phyloP scores from a whole-genome alignment of 148 eudicot species.

The Euryodendron excelsum region DNA sequence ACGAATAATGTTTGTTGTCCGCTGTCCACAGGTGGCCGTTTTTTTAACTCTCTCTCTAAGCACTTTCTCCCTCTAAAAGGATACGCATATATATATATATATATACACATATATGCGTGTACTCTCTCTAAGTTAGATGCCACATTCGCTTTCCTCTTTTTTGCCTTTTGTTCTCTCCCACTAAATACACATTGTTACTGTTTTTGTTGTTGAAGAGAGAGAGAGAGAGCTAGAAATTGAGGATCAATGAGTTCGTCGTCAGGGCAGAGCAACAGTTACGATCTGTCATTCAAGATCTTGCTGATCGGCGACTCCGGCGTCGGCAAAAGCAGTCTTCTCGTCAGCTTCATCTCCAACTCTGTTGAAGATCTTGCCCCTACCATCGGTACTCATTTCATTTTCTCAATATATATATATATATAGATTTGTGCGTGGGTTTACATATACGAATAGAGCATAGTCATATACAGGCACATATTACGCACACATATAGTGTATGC shows the following conservation, averaged over 20 bases:
- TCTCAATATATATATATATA: background rate
- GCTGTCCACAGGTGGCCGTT: background rate
- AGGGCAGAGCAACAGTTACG: constrained; percentile 45
- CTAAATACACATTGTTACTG: constrained; percentile 4
- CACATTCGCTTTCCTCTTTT: background rate
- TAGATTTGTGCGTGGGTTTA: too few relatives aligned
- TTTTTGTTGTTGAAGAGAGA: background rate
- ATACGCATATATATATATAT: background rate
- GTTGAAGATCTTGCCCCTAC: constrained; percentile 78
- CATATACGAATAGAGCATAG: too few relatives aligned
- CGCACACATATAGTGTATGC: too few relatives aligned
- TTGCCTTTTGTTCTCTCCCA: background rate
- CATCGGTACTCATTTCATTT: constrained; percentile 43
- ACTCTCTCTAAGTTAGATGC: background rate
- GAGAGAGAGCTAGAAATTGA: background rate
- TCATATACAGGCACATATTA: too few relatives aligned
- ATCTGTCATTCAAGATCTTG: constrained; percentile 69
- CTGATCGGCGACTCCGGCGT: constrained; percentile 71
- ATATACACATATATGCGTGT: background rate
- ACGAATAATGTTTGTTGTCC: constrained; percentile 17
- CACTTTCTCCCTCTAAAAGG: constrained; percentile 18
- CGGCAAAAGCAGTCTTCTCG: constrained; percentile 66
- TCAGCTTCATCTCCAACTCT: constrained; percentile 61
- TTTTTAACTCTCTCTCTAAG: constrained; percentile 3
- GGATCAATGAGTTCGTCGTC: constrained; percentile 25